These are phyloP conservation scores for Musa troglodytarum DNA, from an alignment of 176 grass and related monocot genomes.

Conservation along the genomic window DNA sequence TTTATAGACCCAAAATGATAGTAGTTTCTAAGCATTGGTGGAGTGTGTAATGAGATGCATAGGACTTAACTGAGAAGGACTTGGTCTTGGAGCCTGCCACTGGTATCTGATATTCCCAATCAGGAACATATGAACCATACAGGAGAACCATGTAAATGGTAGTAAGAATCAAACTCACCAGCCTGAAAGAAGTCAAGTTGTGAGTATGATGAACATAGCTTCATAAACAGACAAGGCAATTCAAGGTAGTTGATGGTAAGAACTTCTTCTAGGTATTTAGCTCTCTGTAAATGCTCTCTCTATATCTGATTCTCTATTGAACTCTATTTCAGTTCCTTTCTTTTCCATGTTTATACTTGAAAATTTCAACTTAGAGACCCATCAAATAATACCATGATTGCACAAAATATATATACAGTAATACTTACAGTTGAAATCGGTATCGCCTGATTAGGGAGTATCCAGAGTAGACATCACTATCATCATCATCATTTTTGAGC, in stretches of 20 bases:
- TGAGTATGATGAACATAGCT: too few species aligned
- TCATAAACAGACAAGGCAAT: too few species aligned
- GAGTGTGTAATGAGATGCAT: not conserved
- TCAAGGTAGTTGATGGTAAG: too few species aligned
- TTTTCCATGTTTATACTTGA: too few species aligned
- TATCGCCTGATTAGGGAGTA: slow-evolving; percentile 32
- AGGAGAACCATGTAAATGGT: slow-evolving; percentile 32
- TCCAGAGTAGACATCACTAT: slow-evolving; percentile 20
- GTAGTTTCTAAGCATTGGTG: too few species aligned
- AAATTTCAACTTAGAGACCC: not conserved
- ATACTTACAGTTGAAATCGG: slow-evolving; percentile 49
- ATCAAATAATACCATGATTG: not conserved
- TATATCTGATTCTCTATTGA: too few species aligned
- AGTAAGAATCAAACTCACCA: slow-evolving; percentile 48
- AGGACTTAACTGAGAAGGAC: slow-evolving; percentile 31
- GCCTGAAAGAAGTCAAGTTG: slow-evolving; percentile 17
- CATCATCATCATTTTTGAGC: slow-evolving; percentile 27
- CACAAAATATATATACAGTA: not conserved
- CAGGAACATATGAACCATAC: slow-evolving; percentile 48
- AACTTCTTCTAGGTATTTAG: too few species aligned
- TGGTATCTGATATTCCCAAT: slow-evolving; percentile 51
- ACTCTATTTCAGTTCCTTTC: too few species aligned
- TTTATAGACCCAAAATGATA: too few species aligned
- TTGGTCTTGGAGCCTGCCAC: slow-evolving; percentile 11
- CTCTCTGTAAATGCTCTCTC: too few species aligned